Conservation (phyloP, 176 grass and related monocot genomes). For the Phragmites australis region DNA sequence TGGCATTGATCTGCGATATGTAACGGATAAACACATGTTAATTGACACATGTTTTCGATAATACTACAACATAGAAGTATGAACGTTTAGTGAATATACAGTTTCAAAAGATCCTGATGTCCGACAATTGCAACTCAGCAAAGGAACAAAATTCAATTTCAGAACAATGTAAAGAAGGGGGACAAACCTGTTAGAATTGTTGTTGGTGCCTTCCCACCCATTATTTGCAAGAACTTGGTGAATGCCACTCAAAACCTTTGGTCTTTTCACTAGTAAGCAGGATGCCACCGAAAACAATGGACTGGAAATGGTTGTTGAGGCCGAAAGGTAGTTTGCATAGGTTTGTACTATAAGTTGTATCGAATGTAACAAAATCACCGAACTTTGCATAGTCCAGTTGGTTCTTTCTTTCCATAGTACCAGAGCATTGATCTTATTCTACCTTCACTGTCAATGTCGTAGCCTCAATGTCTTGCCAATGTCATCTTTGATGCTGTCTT, state of each 20-base stretch:
- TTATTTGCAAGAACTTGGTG: background rate
- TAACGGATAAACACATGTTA: no score
- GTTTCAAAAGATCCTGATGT: no score
- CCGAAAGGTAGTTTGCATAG: background rate
- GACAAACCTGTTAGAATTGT: no score
- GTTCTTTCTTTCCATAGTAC: background rate
- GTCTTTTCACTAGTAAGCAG: background rate
- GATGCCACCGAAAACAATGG: background rate
- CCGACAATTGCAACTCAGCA: no score
- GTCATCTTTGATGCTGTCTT: background rate
- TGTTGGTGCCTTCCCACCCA: background rate
- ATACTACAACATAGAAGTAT: no score
- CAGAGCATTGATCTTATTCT: background rate
- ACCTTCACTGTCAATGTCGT: accelerated
- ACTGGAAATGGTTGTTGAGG: background rate
- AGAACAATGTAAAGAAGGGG: no score
- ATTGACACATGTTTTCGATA: no score
- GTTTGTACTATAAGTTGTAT: background rate
- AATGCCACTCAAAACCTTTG: background rate
- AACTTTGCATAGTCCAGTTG: background rate
- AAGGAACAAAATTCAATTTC: no score
- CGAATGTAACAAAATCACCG: background rate
- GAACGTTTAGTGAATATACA: no score
- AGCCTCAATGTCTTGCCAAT: background rate
- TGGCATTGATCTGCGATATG: background rate